Percentiles rank a stretch among this genome's conserved stretches.
Conservation (phyloP, 169 alveolate species). For the Cryptosporidium baileyi region DNA sequence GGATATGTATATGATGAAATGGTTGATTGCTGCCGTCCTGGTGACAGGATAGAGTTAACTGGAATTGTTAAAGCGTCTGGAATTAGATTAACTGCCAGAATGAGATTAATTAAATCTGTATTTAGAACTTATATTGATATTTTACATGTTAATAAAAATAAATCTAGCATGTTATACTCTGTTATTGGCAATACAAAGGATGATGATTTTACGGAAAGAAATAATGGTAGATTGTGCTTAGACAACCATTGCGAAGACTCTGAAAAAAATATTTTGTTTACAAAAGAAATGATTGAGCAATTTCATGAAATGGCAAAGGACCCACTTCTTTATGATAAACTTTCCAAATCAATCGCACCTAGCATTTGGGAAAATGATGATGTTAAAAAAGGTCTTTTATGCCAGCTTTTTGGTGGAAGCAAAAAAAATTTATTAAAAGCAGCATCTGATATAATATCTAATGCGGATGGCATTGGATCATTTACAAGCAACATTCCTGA, state of each 20-base stretch:
- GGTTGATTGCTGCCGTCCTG: slow-evolving; percentile 95
- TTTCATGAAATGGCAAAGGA: slow-evolving; percentile 80
- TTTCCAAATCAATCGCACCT: slow-evolving; percentile 96
- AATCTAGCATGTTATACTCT: slow-evolving; percentile 34
- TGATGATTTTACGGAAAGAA: not conserved
- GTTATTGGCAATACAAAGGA: slow-evolving; percentile 11
- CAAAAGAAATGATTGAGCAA: slow-evolving; percentile 83
- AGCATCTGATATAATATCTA: slow-evolving; percentile 42
- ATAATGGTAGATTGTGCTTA: not conserved
- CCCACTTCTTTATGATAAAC: slow-evolving; percentile 90
- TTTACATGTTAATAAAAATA: slow-evolving; percentile 78
- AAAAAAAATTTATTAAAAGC: slow-evolving; percentile 74
- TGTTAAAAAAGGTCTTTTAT: slow-evolving; percentile 91
- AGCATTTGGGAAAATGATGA: slow-evolving; percentile 96
- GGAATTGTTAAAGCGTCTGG: slow-evolving; percentile 96
- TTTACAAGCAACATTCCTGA: not conserved
- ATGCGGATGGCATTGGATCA: not conserved
- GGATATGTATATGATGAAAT: slow-evolving; percentile 93
- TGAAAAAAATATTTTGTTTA: slow-evolving; percentile 69
- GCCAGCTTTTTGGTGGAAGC: slow-evolving; percentile 97
- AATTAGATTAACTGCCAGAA: slow-evolving; percentile 87
- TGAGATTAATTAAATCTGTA: slow-evolving; percentile 88
- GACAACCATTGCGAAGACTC: not conserved
- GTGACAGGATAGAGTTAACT: slow-evolving; percentile 95
- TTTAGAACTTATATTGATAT: slow-evolving; percentile 94